Base-by-base conservation (phyloP, 495 filamentous ascomycete species). In the Trichocladium antarcticum region DNA sequence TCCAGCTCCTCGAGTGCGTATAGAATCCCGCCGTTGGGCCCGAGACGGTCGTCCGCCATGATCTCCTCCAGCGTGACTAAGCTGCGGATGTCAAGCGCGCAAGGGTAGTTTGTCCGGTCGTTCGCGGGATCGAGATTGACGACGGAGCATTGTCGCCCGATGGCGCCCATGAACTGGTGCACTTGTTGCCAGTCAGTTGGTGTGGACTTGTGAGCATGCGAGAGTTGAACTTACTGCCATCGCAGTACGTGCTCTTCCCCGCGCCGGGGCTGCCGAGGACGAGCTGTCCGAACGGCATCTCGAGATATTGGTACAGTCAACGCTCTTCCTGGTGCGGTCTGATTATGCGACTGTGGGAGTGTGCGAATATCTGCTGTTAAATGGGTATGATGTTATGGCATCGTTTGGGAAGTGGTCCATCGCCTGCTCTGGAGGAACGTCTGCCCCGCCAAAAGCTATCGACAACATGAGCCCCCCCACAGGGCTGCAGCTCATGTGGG, bases 41-140 rank as follows among this genome's bases (percentile, higher is more conserved):
- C 92, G 6, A 98, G 67, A 35, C 82, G 76, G 57, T 97, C 88
- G 42, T 87, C 85, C n/a, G 78, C 77, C 92, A 98, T 98, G 40
- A 96, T 82, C 51, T 95, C 87, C 56, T 98, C 92, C 10, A 97
- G 66, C 1, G 82, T 90, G 24, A 98, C 80, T 0, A 98, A 73
- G 41, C 85, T 75, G 41, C 92, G 85, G 28, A 98, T 85, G 64
- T 97, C 93, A 60, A 98, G 76, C 42, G 89, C 89, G 67, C 83
- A 87, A 5, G 81, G 79, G 58, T 89, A 90, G 34, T 71, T 80
- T 2, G 80, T 84, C 40, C 74, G 73, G 60, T 98, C 92, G 72
- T 98, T 98, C 38, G 92, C 92, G 29, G 92, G 92, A 69, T 98
- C 92, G 52, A 98, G 82, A 67, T 98, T 98, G 48, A 95, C 85